These are phyloP conservation scores for Penicillium sp. DNA, from an alignment of 2,329 filamentous ascomycete genomes.

Conservation along the genomic window DNA sequence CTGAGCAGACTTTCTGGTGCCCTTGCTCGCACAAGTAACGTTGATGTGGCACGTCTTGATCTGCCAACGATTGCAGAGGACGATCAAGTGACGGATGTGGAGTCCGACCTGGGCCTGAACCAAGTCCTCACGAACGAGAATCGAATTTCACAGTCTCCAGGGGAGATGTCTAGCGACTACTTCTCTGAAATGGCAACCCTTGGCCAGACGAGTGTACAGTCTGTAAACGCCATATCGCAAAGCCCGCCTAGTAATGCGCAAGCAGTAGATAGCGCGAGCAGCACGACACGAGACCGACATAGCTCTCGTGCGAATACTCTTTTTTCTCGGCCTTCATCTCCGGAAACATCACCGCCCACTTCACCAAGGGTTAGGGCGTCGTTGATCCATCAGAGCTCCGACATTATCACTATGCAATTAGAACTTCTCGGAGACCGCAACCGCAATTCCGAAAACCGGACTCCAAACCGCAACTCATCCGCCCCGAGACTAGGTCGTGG, in stretches of 20 bases:
- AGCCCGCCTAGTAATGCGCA: constrained; percentile 15
- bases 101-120: constrained; percentile 13
- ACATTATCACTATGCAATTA: constrained; percentile 49
- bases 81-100: constrained; percentile 8
- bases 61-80: constrained; percentile 17
- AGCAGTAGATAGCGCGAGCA: neutral
- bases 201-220: constrained; percentile 24
- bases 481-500: constrained; percentile 18
- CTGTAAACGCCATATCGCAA: constrained; percentile 17
- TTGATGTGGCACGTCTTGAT: constrained; percentile 12
- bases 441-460: constrained; percentile 24
- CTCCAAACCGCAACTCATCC: constrained; percentile 12
- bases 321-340: constrained; percentile 43
- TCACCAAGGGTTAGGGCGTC: constrained; percentile 48
- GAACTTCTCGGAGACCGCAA: constrained; percentile 41
- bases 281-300: constrained; percentile 23
- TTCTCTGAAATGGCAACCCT: constrained; percentile 32
- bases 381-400: constrained; percentile 46
- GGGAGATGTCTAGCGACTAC: constrained; percentile 38
- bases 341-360: constrained; percentile 43
- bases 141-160: constrained; percentile 43
- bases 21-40: constrained; percentile 16
- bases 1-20: constrained; percentile 20
- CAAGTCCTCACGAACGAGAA: constrained; percentile 36
- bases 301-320: constrained; percentile 44